Evolutionary conservation across 1,284 basidiomycete genomes (phyloP).

Genomic region (Cerrena zonata): DNA sequence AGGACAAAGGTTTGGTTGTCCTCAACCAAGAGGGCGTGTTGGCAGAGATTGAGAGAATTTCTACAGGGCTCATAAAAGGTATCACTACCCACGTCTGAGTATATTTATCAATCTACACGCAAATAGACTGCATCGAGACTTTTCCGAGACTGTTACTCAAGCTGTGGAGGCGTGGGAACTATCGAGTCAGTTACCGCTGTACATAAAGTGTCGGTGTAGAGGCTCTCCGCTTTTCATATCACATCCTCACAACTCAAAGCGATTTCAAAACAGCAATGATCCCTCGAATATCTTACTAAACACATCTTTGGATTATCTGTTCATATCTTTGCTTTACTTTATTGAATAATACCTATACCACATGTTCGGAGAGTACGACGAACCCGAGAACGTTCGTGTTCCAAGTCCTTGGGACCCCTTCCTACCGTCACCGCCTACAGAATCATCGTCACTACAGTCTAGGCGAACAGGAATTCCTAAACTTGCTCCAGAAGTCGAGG

Average conservation of each 20-base stretch:
- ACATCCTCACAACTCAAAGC: conserved; percentile 4
- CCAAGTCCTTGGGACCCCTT: conserved; percentile 77
- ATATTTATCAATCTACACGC: too few species aligned
- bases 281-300: conserved; percentile 51
- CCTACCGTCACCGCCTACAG: conserved; percentile 46
- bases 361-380: conserved; percentile 72
- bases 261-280: conserved; percentile 40
- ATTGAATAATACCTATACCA: conserved; percentile 4
- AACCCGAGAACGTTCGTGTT: conserved; percentile 69
- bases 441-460: conserved; percentile 28
- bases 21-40: conserved; percentile 71
- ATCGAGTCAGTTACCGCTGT: too few species aligned
- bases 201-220: too few species aligned
- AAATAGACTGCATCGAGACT: too few species aligned
- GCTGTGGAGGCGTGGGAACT: too few species aligned
- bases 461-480: conserved; percentile 39
- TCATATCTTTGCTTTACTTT: conserved; percentile 7
- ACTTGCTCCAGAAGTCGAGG: conserved; percentile 69
- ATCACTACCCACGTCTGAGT: conserved; percentile 6
- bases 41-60: conserved; percentile 76
- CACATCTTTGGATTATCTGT: conserved; percentile 10
- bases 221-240: too few species aligned
- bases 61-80: conserved; percentile 59
- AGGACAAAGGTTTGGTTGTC: conserved; percentile 58
- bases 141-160: too few species aligned